Percentiles rank a stretch among this genome's conserved stretches.
Conservation (phyloP, 768 basidiomycete genomes). For the Termitomyces sp. region DNA sequence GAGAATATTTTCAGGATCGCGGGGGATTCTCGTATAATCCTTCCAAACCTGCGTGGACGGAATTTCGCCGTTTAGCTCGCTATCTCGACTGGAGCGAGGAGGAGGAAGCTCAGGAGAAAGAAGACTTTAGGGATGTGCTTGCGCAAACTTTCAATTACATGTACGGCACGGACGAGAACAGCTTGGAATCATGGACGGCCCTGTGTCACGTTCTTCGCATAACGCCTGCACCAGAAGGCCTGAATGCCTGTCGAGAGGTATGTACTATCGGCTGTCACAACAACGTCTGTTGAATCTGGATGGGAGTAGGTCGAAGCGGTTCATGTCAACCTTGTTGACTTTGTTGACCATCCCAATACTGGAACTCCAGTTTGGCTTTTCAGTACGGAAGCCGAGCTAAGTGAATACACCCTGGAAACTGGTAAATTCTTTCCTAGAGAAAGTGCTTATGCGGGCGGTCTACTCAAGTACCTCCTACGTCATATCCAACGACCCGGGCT, state of each 20-base stretch:
- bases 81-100: slow-evolving; percentile 14
- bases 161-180: slow-evolving; percentile 29
- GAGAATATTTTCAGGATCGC: slow-evolving; percentile 19
- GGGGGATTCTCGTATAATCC: slow-evolving; percentile 18
- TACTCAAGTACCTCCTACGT: slow-evolving; percentile 28
- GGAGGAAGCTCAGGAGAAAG: slow-evolving; percentile 11
- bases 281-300: neutral
- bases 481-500: too few species aligned
- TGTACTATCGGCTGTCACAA: neutral
- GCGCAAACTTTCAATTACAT: slow-evolving; percentile 27
- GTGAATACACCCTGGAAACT: slow-evolving; percentile 22
- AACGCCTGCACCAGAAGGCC: slow-evolving; percentile 19
- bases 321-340: slow-evolving; percentile 38
- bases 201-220: slow-evolving; percentile 24
- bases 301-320: slow-evolving; percentile 19
- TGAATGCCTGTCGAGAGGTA: slow-evolving; percentile 24
- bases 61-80: slow-evolving; percentile 23
- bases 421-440: slow-evolving; percentile 29
- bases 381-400: slow-evolving; percentile 21
- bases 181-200: slow-evolving; percentile 23
- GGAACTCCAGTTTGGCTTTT: slow-evolving; percentile 16
- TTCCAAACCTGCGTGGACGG: slow-evolving; percentile 15
- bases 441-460: slow-evolving; percentile 25
- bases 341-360: slow-evolving; percentile 22
- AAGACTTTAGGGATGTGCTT: slow-evolving; percentile 24